Evolutionary conservation across 768 basidiomycete species (phyloP).

Genomic region (Galerina marginata): DNA sequence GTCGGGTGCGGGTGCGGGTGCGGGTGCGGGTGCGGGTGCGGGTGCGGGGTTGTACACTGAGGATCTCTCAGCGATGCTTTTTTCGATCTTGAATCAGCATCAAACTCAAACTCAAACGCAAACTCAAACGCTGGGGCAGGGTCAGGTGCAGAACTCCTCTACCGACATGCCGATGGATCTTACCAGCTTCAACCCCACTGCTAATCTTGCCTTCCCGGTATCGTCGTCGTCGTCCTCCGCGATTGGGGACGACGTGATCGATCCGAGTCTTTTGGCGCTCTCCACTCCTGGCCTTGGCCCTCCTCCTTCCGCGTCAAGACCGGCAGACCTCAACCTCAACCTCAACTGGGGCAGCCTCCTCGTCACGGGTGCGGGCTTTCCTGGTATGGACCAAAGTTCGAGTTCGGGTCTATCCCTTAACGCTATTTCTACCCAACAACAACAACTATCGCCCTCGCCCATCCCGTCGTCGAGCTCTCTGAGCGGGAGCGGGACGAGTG

Average conservation of each 20-base stretch:
- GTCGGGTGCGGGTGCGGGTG: no score
- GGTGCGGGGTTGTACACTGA: neutral
- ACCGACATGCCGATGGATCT: neutral
- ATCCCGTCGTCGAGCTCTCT: conserved; percentile 37
- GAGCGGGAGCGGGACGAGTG: conserved; percentile 31
- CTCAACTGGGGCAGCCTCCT: neutral
- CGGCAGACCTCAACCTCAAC: no score
- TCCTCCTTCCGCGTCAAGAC: no score
- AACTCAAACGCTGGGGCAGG: neutral
- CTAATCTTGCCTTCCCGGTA: no score
- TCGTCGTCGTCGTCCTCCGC: neutral
- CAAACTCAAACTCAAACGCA: neutral
- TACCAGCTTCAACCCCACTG: no score
- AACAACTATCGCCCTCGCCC: conserved; percentile 33
- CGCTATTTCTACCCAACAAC: conserved; percentile 9
- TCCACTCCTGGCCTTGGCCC: no score
- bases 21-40: no score
- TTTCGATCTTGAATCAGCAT: conserved; percentile 12
- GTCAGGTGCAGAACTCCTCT: neutral
- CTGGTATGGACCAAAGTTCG: neutral
- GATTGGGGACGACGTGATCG: conserved; percentile 30
- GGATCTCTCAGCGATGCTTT: conserved; percentile 16
- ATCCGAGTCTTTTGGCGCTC: conserved; percentile 38
- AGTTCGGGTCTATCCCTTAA: no score
- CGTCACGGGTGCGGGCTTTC: neutral